phyloP scores from a whole-genome alignment of 2,329 filamentous ascomycete species.

The Trichoderma endophyticum region DNA sequence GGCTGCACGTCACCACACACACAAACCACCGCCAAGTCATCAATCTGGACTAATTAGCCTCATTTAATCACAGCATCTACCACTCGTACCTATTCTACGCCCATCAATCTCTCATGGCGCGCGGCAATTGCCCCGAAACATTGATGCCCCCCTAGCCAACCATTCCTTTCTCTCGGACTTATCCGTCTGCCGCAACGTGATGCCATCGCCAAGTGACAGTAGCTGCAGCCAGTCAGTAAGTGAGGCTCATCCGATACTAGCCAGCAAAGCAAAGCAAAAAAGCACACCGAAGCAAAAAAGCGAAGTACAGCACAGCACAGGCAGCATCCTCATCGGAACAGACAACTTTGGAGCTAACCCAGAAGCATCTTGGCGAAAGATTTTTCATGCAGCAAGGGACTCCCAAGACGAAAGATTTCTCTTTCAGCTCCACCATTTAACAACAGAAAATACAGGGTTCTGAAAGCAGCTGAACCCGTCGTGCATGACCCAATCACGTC shows the following conservation, averaged over 20 bases:
- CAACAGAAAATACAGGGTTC: neutral
- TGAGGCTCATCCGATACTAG: neutral
- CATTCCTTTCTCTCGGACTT: neutral
- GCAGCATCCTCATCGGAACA: neutral
- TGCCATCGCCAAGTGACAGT: neutral
- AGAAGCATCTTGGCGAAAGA: neutral
- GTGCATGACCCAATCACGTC: constrained; percentile 4
- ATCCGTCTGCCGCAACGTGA: neutral
- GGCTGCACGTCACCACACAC: neutral
- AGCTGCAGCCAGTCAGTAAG: neutral
- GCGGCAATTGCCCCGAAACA: neutral
- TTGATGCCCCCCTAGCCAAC: neutral
- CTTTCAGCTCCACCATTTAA: neutral
- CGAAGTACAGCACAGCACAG: neutral
- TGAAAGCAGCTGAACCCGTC: constrained; percentile 4
- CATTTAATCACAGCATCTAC: neutral
- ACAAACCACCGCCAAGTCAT: neutral
- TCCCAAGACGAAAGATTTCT: neutral
- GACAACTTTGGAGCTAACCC: neutral
- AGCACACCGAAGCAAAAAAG: neutral
- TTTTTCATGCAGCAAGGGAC: neutral
- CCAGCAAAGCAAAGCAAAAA: neutral
- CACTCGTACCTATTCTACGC: neutral
- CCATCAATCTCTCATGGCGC: neutral
- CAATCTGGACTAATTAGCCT: neutral